phyloP scores from a whole-genome alignment of 805 yeast genomes.

The Candida sphagnicola region DNA sequence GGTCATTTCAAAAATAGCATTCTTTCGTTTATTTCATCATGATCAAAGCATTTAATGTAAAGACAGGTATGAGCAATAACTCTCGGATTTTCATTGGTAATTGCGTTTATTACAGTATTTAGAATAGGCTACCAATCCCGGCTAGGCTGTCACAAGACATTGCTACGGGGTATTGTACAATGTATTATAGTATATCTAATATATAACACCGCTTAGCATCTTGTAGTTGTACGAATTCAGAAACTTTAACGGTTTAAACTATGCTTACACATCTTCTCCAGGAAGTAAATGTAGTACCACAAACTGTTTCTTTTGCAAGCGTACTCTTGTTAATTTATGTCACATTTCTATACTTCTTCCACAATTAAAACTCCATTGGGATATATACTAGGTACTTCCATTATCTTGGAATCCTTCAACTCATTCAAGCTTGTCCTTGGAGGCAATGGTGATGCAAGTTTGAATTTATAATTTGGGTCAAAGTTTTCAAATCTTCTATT shows the following conservation, averaged over 20 bases:
- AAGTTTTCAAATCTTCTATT: constrained; percentile 19
- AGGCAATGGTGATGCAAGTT: constrained; percentile 34
- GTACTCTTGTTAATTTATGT: background rate
- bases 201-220: background rate
- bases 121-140: too few relatives aligned
- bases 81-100: too few relatives aligned
- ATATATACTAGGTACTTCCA: constrained; percentile 53
- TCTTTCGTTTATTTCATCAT: too few relatives aligned
- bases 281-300: too few relatives aligned
- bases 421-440: constrained; percentile 32
- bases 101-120: too few relatives aligned
- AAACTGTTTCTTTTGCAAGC: background rate
- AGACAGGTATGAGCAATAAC: too few relatives aligned
- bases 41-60: too few relatives aligned
- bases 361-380: constrained; percentile 55
- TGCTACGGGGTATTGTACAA: too few relatives aligned
- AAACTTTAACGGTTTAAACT: background rate
- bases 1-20: too few relatives aligned
- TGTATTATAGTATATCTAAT: background rate
- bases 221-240: too few relatives aligned
- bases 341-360: constrained; percentile 32
- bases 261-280: background rate
- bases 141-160: too few relatives aligned
- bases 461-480: constrained; percentile 24
- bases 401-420: constrained; percentile 42